Base-by-base conservation (phyloP, 768 basidiomycete species). In the Lentinula sp. region DNA sequence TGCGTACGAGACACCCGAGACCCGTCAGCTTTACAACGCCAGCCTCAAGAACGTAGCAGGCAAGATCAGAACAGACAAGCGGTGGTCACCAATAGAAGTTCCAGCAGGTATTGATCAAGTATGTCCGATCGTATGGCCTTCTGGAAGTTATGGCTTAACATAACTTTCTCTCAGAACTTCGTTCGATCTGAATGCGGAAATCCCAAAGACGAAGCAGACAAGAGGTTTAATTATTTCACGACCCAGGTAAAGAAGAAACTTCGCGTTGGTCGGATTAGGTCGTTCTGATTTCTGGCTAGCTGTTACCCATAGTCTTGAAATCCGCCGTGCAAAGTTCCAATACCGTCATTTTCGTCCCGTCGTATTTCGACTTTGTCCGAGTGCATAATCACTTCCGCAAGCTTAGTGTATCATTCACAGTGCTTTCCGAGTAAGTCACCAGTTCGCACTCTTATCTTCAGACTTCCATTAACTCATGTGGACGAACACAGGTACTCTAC, bases 351-450 rank as follows among this genome's bases (percentile, higher is more conserved):
- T 91, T 98, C 70, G 77, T 99, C 16, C 95, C 97, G 0, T 95
- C 93, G 0, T 98, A 95, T 56, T 95, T 96, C 70, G 97, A 98
- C 74, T 98, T 95, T 70, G 91, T 98, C 61, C 85, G 94, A 21
- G 79, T 99, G 8, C 89, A 91, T 62, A 94, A 95, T 62, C 79
- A 92, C 73, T 86, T 98, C 75, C 82, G 86, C 58, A 93, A 91
- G 71, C 76, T 81, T 61, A 76, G 81, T 15, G 78, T 91, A 37
- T 82, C 85, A 1, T 96, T 90, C 70, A 75, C 89, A 3, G 85
- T 95, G 31, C 84, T 99, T 53, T 97, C 95, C 2, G 97, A 99
- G 92, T 97, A 69, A 65, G 84, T 66, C 23, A 7, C 42, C 15
- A 43, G 42, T 11, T 21, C 6, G 18, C 49, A 10, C 21, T 21